These are phyloP conservation scores for Passalora sequoiae DNA, from an alignment of 2,329 filamentous ascomycete genomes.

Conservation along the genomic window DNA sequence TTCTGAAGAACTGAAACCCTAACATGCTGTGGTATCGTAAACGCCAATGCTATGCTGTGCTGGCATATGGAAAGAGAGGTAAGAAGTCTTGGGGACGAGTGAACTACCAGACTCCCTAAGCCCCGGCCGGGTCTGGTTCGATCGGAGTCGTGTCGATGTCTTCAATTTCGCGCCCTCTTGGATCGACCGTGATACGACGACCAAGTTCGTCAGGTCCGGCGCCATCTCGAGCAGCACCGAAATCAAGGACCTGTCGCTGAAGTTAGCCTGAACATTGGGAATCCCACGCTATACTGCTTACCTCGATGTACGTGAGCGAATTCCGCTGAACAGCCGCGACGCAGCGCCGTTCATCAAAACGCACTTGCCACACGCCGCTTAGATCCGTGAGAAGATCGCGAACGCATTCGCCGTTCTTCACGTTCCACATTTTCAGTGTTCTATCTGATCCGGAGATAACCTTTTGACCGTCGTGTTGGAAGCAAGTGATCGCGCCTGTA, in stretches of 20 bases:
- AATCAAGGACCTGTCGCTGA: slow-evolving; percentile 78
- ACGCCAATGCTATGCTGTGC: not conserved
- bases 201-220: slow-evolving; percentile 71
- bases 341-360: slow-evolving; percentile 90
- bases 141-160: slow-evolving; percentile 25
- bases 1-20: no score
- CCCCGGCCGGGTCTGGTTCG: not conserved
- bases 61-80: not conserved
- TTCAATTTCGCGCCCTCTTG: slow-evolving; percentile 31
- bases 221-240: slow-evolving; percentile 87
- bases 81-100: not conserved
- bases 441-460: slow-evolving; percentile 94
- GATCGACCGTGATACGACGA: slow-evolving; percentile 60
- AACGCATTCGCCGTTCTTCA: slow-evolving; percentile 83
- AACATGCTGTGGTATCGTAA: not conserved
- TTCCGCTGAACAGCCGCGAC: slow-evolving; percentile 95
- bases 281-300: slow-evolving; percentile 43
- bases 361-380: slow-evolving; percentile 98
- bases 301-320: slow-evolving; percentile 90
- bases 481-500: slow-evolving; percentile 95
- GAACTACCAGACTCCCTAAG: not conserved
- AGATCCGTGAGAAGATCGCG: slow-evolving; percentile 89
- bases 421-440: slow-evolving; percentile 98
- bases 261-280: not conserved
- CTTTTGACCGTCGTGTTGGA: slow-evolving; percentile 94